phyloP scores from a whole-genome alignment of 2,329 filamentous ascomycete species.

The Penicillium sclerotigenum region DNA sequence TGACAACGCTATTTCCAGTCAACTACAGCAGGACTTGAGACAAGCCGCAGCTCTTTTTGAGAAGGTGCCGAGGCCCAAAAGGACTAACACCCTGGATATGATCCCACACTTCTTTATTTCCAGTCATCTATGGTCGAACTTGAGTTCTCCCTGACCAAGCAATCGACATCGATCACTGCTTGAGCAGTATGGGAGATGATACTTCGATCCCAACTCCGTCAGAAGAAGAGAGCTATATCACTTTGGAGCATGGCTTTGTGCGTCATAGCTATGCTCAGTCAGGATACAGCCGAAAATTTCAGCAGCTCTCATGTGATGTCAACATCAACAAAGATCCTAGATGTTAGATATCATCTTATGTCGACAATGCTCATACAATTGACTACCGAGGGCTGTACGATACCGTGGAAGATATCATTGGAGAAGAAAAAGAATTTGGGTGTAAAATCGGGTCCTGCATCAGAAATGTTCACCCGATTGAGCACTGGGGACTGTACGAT shows the following conservation, averaged over 20 bases:
- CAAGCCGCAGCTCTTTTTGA: constrained; percentile 52
- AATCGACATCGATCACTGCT: constrained; percentile 27
- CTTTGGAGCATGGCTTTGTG: constrained; percentile 39
- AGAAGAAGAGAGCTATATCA: neutral
- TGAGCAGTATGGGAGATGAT: constrained; percentile 16
- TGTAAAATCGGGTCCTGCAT: neutral
- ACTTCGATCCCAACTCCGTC: neutral
- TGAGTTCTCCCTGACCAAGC: constrained; percentile 21
- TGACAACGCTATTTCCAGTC: constrained; percentile 46
- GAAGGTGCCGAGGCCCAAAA: constrained; percentile 50
- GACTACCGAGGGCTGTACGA: too few species aligned
- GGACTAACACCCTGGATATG: constrained; percentile 63
- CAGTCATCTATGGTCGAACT: constrained; percentile 32
- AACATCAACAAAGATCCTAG: constrained; percentile 18
- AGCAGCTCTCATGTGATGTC: constrained; percentile 44
- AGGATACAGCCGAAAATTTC: too few species aligned
- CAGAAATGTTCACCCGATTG: constrained; percentile 20
- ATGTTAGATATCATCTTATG: neutral
- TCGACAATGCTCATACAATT: too few species aligned
- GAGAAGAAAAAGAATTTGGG: too few species aligned
- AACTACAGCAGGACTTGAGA: constrained; percentile 45
- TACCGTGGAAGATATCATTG: too few species aligned
- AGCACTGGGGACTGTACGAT: constrained; percentile 34
- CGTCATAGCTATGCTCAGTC: too few species aligned
- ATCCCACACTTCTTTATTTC: constrained; percentile 57